phyloP scores from a whole-genome alignment of 2,329 filamentous ascomycete species.

The Botrytis hyacinthi region DNA sequence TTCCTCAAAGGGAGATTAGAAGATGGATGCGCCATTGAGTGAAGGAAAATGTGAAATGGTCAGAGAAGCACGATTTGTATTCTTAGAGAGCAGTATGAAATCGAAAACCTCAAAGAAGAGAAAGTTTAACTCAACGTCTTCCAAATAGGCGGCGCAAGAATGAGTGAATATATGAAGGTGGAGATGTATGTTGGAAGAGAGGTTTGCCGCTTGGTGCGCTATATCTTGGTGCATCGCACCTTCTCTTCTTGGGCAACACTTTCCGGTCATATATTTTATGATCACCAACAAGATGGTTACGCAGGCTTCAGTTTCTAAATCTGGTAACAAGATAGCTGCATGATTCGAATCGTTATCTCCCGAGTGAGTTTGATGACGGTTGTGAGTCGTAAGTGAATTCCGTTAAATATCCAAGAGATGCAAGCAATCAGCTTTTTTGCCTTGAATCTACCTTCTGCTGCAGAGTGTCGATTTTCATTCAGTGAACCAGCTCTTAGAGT shows the following conservation, averaged over 20 bases:
- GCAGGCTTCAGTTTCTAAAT: neutral
- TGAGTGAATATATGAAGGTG: conserved; percentile 6
- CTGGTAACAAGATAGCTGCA: neutral
- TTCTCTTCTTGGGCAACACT: conserved; percentile 5
- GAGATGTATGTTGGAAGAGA: neutral
- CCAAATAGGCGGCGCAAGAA: neutral
- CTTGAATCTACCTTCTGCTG: neutral
- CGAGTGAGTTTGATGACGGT: neutral
- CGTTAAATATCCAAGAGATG: too few species aligned
- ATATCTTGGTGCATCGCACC: neutral
- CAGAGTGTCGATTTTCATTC: neutral
- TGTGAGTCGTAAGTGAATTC: neutral
- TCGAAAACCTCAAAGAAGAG: neutral
- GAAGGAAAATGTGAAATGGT: neutral
- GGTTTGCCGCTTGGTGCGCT: neutral
- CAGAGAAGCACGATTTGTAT: neutral
- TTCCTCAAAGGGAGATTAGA: neutral
- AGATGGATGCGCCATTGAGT: neutral
- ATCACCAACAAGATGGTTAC: conserved; percentile 1
- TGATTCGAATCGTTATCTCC: neutral
- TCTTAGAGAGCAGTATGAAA: neutral
- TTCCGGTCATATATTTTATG: neutral
- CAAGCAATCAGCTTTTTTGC: neutral
- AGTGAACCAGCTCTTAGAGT: neutral
- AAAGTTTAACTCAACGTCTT: neutral